Base-by-base conservation (phyloP, 2,329 filamentous ascomycete genomes). In the Gremmenia infestans region DNA sequence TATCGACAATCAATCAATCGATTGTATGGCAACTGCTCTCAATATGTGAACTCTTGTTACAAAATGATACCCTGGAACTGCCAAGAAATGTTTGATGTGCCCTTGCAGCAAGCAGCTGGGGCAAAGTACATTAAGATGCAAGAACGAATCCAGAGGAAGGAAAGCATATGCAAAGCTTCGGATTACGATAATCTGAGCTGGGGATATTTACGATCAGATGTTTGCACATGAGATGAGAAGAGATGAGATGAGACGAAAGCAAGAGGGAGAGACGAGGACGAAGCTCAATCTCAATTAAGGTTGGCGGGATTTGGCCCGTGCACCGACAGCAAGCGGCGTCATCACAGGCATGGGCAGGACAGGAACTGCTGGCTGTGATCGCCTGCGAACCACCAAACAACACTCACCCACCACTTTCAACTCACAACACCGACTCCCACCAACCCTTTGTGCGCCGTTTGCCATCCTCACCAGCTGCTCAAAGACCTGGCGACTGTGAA, bases 401-500 rank as follows among this genome's bases (percentile, higher is more conserved):
- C 19, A 25, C 36, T 47, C 15, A 4, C 36, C 36, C 4, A 28
- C 46, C 17, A 22, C 17, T 22, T 12, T 22, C 42, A 22, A 54
- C 51, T 58, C 52, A 59, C 58, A 23, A 58, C 56, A 8, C 42
- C 11, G 19, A n/a, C 42, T 12, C 15, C 39, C 39, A 42, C 39
- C 39, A 52, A 47, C 28, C 47, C 48, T 42, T 22, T 50, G 32
- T 54, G 43, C 39, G 25, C 36, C 47, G 8, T 58, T 56, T 57
- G 51, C 53, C 60, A 58, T 50, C 46, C 39, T 32, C 19, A 40
- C 59, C 59, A 60, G 54, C 61, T 64, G 51, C 52, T 55, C 49
- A 40, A 56, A 43, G 46, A 54, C 53, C 56, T 50, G 68, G 78
- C 66, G 65, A 96, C 96, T 54, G 23, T 52, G 60, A 71, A 81